These are phyloP conservation scores for Aspergillus sp. DNA, from an alignment of 2,329 filamentous ascomycete species.

Conservation along the genomic window DNA sequence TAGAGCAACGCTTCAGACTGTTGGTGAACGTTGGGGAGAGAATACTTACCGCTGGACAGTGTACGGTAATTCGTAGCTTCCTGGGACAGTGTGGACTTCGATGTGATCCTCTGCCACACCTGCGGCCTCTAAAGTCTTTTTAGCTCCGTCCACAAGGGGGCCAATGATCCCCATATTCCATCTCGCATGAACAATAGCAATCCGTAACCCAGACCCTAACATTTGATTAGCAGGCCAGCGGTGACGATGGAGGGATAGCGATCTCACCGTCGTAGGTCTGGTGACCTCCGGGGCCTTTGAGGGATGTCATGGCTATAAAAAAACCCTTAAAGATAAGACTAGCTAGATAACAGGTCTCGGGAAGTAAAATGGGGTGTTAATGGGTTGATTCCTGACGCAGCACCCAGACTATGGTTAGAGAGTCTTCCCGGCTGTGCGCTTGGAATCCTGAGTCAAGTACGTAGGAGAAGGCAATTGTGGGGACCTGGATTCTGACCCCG, in stretches of 20 bases:
- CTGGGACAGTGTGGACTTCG: conserved; percentile 83
- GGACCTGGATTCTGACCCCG: not conserved
- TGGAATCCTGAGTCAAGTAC: too few species aligned
- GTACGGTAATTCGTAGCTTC: conserved; percentile 91
- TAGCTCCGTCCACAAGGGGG: conserved; percentile 76
- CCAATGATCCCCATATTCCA: conserved; percentile 92
- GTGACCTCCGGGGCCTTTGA: conserved; percentile 64
- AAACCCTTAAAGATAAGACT: not conserved
- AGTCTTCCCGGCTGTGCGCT: too few species aligned
- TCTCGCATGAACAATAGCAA: conserved; percentile 92
- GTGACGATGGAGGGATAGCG: not conserved
- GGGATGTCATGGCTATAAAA: conserved; percentile 45
- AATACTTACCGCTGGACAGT: conserved; percentile 73
- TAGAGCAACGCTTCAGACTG: not conserved
- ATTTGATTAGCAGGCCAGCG: conserved; percentile 14
- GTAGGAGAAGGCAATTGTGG: not conserved
- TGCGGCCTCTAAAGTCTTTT: conserved; percentile 70
- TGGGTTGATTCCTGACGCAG: not conserved
- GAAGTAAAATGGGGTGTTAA: not conserved
- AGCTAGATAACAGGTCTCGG: not conserved
- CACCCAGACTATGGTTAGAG: not conserved
- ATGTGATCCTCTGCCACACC: conserved; percentile 90
- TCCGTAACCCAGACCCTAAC: conserved; percentile 69
- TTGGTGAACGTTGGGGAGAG: not conserved
- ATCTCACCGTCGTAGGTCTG: conserved; percentile 56